Evolutionary conservation across 1,284 basidiomycete species (phyloP).

Genomic region (Cerioporus squamosus): DNA sequence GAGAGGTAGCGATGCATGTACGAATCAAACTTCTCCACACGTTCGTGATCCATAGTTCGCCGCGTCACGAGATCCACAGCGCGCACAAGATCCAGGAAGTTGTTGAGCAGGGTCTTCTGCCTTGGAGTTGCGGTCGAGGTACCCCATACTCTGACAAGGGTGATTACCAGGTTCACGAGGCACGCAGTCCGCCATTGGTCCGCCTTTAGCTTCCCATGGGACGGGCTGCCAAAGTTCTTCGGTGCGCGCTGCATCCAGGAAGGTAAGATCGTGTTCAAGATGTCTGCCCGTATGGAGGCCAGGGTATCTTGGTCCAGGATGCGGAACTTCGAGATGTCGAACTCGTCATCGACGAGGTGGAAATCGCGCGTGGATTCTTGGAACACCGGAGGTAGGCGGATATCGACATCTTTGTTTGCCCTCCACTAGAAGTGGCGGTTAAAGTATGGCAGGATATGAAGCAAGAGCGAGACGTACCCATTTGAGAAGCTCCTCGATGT

Average conservation of each 20-base stretch:
- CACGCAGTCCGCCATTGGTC: slow-evolving; percentile 31
- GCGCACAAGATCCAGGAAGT: not conserved
- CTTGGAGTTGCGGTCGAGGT: not conserved
- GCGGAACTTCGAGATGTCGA: not conserved
- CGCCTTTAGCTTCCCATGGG: slow-evolving; percentile 30
- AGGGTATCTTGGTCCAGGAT: slow-evolving; percentile 2
- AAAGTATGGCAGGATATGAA: not conserved
- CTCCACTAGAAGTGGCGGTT: not conserved
- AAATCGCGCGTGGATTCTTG: no score
- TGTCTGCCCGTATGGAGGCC: slow-evolving; percentile 14
- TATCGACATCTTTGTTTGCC: no score
- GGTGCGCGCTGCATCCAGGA: slow-evolving; percentile 27
- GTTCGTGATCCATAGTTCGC: not conserved
- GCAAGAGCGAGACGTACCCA: no score
- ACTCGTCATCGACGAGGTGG: not conserved
- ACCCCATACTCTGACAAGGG: not conserved
- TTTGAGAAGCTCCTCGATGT: no score
- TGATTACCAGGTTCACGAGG: slow-evolving; percentile 23
- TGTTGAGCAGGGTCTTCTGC: not conserved
- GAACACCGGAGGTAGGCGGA: no score
- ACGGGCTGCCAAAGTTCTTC: slow-evolving; percentile 20
- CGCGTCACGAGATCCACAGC: slow-evolving; percentile 5
- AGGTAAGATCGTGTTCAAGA: slow-evolving; percentile 17
- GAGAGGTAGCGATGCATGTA: slow-evolving; percentile 37
- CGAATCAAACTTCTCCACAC: slow-evolving; percentile 23